phyloP scores from a whole-genome alignment of 2,329 filamentous ascomycete genomes.

The Ophiostoma sp. region DNA sequence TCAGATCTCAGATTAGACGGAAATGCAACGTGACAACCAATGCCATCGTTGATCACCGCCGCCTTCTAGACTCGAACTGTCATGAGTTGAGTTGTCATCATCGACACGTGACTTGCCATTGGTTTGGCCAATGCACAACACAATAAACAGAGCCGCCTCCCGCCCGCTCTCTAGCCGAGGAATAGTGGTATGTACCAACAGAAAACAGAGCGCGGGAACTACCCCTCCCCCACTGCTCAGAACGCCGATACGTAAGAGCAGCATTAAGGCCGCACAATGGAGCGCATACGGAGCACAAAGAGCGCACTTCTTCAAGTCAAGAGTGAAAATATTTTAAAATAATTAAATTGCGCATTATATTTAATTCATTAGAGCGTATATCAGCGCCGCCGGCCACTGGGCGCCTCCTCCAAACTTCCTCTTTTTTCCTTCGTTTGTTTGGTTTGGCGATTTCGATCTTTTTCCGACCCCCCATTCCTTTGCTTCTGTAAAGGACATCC shows the following conservation, averaged over 20 bases:
- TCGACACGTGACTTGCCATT: too few relatives aligned
- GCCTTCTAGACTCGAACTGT: too few relatives aligned
- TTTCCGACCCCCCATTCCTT: conserved; percentile 16
- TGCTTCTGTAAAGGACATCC: not conserved
- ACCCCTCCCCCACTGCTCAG: conserved; percentile 6
- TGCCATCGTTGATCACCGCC: too few relatives aligned
- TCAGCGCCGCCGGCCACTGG: not conserved
- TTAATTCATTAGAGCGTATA: conserved; percentile 9
- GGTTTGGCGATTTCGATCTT: conserved; percentile 21
- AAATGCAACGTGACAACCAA: too few relatives aligned
- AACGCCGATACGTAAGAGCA: not conserved
- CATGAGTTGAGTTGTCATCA: too few relatives aligned
- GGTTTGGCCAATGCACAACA: too few relatives aligned
- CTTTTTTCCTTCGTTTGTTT: conserved; percentile 12
- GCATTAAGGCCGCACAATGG: not conserved
- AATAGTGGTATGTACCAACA: too few relatives aligned
- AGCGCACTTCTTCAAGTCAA: not conserved
- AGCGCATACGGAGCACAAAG: not conserved
- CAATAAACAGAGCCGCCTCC: too few relatives aligned
- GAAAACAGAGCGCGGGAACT: not conserved
- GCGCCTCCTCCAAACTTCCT: conserved; percentile 7
- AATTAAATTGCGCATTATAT: conserved; percentile 1
- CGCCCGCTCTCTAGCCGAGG: too few relatives aligned
- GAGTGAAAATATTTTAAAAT: conserved; percentile 4
- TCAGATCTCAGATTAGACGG: too few relatives aligned